Base-by-base conservation (phyloP, 2,329 filamentous ascomycete genomes). In the Aureobasidium vineae region DNA sequence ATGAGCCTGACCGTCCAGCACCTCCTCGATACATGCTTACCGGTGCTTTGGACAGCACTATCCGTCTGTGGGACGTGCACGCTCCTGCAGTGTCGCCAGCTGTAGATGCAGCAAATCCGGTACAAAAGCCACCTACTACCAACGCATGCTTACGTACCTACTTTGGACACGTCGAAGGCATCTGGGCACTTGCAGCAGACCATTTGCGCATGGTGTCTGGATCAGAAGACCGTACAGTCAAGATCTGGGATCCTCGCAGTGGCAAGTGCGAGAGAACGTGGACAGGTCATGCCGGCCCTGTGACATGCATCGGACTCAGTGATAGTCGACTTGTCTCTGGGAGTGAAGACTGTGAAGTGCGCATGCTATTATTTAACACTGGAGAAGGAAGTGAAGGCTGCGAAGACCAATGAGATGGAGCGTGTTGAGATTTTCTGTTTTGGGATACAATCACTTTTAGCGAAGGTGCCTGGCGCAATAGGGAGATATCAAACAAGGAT, bases 161-260 rank as follows among this genome's bases (percentile, higher is more conserved):
- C 82, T 99, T 98, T 75, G 95, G 95, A 0, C 95, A 99, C 73
- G 86, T 99, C 26, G 95, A 99, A 77, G 95, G 95, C 38, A 90
- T 99, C 23, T 99, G 95, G 95, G 90, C 91, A 6, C 83, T 99
- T 2, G 91, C 90, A 0, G 94, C 91, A 3, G 94, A 98, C 77
- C 93, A 90, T 0, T 81, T 98, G 23, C 87, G 95, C 13, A 87
- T 97, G 19, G 92, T 98, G 16, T 92, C 90, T 21, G 94, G 93
- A 0, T 90, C 91, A 13, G 92, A 98, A 76, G 95, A 99, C 78
- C 88, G 91, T 49, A 96, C 94, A 87, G 90, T 97, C 72, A 98
- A 98, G 80, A 87, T 91, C 38, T 99, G 95, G 95, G 94, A 98
- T 78, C 90, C 94, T 19, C 83, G 92, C 66, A 93, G 90, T 1